Evolutionary conservation across 805 yeast species (phyloP), one percentile per base, ranked within the genome.

Genomic region (Tetrapisispora namnaoensis): DNA sequence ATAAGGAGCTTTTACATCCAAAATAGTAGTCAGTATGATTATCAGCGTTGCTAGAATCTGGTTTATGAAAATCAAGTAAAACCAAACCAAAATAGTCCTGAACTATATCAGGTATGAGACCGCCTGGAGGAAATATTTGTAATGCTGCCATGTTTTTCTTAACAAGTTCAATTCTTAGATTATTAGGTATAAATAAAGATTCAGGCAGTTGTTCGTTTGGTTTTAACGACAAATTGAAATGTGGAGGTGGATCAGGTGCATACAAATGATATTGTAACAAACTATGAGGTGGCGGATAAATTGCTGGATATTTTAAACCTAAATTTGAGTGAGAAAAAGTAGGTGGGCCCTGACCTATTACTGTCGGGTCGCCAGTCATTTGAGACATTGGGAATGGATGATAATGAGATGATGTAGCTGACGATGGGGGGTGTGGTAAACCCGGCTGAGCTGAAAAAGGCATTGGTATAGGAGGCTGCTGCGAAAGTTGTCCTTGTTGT

Each of bases 201-300:
- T 78, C 77, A 2, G 82, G 77, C 32, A 79, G 79, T 40, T 88
- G 76, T 66, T 89, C 90, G 61, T 89, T 80, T 1, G 86, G 79
- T 44, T 76, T 74, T 52, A 85, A 69, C 14, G 82, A 80, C 10
- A 77, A 65, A 38, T 74, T 72, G 44, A 82, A 64, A 59, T 83
- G 81, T 9, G 89, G 90, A 2, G 90, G 87, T 10, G 96, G 91
- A 30, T 79, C 76, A 2, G 97, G 97, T 0, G 96, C 93, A 67
- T 91, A 90, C 37, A 88, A 68, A 66, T 90, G 96, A 62, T 86
- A 86, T 59, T 88, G 88, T 41, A 86, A 69, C 55, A 65, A 55
- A 37, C 66, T 68, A 30, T 65, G 66, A 8, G 72, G 57, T 41
- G 71, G 73, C 28, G 74, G 71, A 28, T 72, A 69, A 17, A 68